Conservation (phyloP, 352 stramenopile genomes). For the Globisporangium polare region DNA sequence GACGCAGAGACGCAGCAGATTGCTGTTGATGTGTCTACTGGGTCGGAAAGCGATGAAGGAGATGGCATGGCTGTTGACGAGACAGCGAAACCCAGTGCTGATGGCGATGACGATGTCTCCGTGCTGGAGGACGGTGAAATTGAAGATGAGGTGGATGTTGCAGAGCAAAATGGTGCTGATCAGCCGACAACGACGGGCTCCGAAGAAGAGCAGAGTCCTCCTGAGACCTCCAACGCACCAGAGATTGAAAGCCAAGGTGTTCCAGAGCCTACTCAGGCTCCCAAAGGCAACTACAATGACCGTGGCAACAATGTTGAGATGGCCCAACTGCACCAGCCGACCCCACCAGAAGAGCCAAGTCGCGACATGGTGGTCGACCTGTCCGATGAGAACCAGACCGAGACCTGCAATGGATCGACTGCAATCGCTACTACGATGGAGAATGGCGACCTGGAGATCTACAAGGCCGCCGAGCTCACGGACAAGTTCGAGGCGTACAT, state of each 20-base stretch:
- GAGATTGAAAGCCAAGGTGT: background rate
- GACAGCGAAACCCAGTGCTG: background rate
- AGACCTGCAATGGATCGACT: background rate
- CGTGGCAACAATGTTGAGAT: background rate
- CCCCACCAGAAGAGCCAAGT: background rate
- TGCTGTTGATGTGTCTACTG: background rate
- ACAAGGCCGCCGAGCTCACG: conserved; percentile 6
- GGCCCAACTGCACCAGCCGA: background rate
- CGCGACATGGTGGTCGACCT: background rate
- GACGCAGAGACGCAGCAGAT: background rate
- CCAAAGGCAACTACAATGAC: background rate
- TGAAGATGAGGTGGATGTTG: background rate
- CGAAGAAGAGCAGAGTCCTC: background rate
- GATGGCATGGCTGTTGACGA: background rate
- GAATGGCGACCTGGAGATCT: conserved; percentile 1
- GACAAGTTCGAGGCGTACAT: conserved; percentile 33
- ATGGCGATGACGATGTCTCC: background rate
- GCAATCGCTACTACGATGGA: background rate
- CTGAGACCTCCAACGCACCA: background rate
- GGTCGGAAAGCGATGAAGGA: background rate
- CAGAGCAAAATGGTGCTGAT: background rate
- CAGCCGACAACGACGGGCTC: background rate
- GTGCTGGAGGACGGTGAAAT: background rate
- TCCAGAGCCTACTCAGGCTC: background rate
- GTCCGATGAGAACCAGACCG: background rate